These are phyloP conservation scores for Metarhizium rileyi DNA, from an alignment of 2,329 filamentous ascomycete species.

Conservation along the genomic window DNA sequence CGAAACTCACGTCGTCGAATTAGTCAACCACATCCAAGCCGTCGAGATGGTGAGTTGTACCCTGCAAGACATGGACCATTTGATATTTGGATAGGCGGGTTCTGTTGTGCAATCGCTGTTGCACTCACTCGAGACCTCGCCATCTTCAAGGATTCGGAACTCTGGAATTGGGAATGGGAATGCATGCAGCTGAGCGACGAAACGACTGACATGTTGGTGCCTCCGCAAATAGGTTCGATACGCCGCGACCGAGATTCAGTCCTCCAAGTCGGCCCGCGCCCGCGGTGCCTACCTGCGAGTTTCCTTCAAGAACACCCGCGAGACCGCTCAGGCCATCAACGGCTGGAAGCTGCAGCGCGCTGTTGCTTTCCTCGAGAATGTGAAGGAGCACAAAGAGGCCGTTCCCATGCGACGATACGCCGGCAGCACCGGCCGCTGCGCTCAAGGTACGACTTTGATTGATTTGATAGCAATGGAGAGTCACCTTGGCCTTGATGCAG, in stretches of 20 bases:
- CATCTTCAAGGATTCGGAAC: not conserved
- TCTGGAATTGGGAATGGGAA: not conserved
- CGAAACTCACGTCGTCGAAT: slow-evolving; percentile 42
- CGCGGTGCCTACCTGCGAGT: slow-evolving; percentile 98
- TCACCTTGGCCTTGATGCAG: too few relatives aligned
- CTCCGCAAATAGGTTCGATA: slow-evolving; percentile 67
- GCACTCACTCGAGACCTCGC: not conserved
- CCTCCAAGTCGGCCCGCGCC: slow-evolving; percentile 90
- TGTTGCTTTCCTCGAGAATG: slow-evolving; percentile 95
- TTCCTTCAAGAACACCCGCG: slow-evolving; percentile 99
- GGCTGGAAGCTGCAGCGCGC: slow-evolving; percentile 97
- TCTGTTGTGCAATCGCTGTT: not conserved
- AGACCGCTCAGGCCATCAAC: slow-evolving; percentile 99
- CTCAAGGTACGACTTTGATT: slow-evolving; percentile 72
- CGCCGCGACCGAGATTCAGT: slow-evolving; percentile 80
- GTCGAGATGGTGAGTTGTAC: slow-evolving; percentile 46
- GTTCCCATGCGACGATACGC: slow-evolving; percentile 97
- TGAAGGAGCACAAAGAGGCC: slow-evolving; percentile 92
- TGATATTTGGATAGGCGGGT: not conserved
- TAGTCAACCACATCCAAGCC: slow-evolving; percentile 42
- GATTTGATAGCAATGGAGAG: not conserved
- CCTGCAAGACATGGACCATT: slow-evolving; percentile 6
- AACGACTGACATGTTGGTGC: slow-evolving; percentile 15
- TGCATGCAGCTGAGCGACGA: not conserved
- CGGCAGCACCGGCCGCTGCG: slow-evolving; percentile 87